Evolutionary conservation across 2,329 filamentous ascomycete genomes (phyloP), one percentile per base, ranked within the genome.

Genomic region (Ophiognomonia clavigignenti-juglandacearum): DNA sequence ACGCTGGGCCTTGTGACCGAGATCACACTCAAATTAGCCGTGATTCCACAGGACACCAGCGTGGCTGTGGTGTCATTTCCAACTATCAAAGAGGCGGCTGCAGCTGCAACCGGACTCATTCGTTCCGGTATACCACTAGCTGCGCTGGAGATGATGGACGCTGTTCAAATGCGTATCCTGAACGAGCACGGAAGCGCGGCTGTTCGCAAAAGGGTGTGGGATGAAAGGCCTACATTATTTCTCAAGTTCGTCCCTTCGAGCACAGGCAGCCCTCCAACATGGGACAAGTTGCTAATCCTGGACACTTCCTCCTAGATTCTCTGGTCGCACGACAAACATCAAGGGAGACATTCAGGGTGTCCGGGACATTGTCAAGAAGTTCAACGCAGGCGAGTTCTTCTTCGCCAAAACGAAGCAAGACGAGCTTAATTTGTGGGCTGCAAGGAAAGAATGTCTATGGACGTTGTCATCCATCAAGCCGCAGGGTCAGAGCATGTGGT

Each of bases 371-470:
- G 75, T 82, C 2, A 77, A 75, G 48, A 62, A 64, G 11, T 60
- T 86, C 8, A 34, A 34, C 68, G n/a, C 70, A 71, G 77, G 77
- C 50, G 72, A 76, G 27, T 87, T 89, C 52, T 80, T 86, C 55
- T 87, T 88, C 57, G 85, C 86, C 4, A 73, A 69, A 44, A 77
- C 73, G 34, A 70, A 78, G 29, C 74, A 81, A 16, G 84, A 89
- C 56, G 82, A 82, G 61, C 69, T 74, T 6, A 82, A 87, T 54
- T 70, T 90, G 4, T 91, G 86, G 86, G 82, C 81, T 35, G 86
- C 86, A 4, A 72, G 86, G 32, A 91, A 90, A 58, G 78, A 86
- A 57, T 85, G 84, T 0, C 68, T 90, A 1, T 90, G 85, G 81
- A 83, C 80, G 47, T 78, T 86, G 37, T 80, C 87, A 64, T 81